Percentiles rank a stretch among this genome's conserved stretches.
phyloP scores from a whole-genome alignment of 129 eudicot genomes.

The Cynara cardunculus region DNA sequence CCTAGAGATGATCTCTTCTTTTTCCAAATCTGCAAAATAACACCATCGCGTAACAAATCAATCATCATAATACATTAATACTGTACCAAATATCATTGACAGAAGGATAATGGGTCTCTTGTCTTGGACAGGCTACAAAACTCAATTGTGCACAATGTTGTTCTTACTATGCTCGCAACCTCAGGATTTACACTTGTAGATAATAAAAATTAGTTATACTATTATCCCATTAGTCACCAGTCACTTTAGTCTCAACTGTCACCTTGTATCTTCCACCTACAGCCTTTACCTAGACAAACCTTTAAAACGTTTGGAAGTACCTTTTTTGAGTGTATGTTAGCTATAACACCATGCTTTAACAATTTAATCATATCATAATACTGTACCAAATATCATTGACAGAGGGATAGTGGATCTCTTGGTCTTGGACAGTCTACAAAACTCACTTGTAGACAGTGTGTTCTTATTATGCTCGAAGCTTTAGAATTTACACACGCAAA shows the following conservation, averaged over 20 bases:
- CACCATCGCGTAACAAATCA: background rate
- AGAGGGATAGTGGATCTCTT: background rate
- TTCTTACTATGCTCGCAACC: background rate
- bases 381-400: background rate
- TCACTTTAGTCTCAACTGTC: background rate
- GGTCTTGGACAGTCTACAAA: slow-evolving; percentile 1
- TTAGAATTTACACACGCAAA: background rate
- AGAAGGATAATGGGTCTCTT: background rate
- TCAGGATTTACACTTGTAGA: background rate
- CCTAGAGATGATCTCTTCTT: slow-evolving; percentile 67
- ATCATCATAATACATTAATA: background rate
- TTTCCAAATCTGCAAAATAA: slow-evolving; percentile 56
- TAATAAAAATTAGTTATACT: background rate
- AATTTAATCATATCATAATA: no score
- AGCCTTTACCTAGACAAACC: background rate
- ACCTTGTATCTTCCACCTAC: background rate
- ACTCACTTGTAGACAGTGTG: background rate
- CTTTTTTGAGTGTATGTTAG: no score
- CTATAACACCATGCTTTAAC: no score
- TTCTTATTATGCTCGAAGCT: background rate
- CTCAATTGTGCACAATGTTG: background rate
- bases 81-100: background rate
- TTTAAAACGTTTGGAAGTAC: background rate
- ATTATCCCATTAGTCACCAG: background rate
- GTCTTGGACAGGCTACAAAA: slow-evolving; percentile 2